A percentile compares a stretch with the other conserved stretches of the same genome.
These are phyloP conservation scores for Nyctanthes arbortristis DNA, from an alignment of 257 asterid genomes.

Conservation along the genomic window DNA sequence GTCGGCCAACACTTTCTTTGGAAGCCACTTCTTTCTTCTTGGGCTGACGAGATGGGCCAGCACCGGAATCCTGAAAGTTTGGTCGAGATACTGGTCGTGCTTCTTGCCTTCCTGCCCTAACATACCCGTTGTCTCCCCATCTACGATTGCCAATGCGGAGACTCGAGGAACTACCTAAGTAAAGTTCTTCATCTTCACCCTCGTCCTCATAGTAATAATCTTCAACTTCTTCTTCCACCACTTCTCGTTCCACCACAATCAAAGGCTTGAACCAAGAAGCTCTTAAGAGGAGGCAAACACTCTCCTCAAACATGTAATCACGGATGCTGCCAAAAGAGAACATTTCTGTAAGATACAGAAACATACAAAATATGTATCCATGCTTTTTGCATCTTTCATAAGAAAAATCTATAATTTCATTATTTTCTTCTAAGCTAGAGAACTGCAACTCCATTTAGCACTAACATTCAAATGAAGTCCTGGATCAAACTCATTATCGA, in stretches of 20 bases:
- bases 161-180: slow-evolving; percentile 49
- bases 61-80: slow-evolving; percentile 31
- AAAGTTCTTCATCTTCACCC: slow-evolving; percentile 60
- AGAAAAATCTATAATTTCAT: not conserved
- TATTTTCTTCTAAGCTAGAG: not conserved
- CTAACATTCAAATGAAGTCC: no score
- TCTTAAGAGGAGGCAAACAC: slow-evolving; percentile 88
- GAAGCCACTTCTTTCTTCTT: slow-evolving; percentile 53
- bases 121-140: slow-evolving; percentile 88
- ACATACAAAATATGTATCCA: not conserved
- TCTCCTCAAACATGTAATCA: slow-evolving; percentile 91
- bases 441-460: no score
- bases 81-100: slow-evolving; percentile 59
- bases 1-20: slow-evolving; percentile 63
- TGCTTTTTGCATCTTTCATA: not conserved
- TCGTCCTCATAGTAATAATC: slow-evolving; percentile 50
- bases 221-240: slow-evolving; percentile 48
- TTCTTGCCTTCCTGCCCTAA: slow-evolving; percentile 80
- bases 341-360: slow-evolving; percentile 5
- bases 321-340: slow-evolving; percentile 50
- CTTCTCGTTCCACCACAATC: slow-evolving; percentile 62
- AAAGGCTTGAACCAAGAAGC: slow-evolving; percentile 86
- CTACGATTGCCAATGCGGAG: slow-evolving; percentile 70
- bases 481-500: no score
- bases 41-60: slow-evolving; percentile 75